Conservation (phyloP, 1,284 basidiomycete species). For the Cerrena zonata region DNA sequence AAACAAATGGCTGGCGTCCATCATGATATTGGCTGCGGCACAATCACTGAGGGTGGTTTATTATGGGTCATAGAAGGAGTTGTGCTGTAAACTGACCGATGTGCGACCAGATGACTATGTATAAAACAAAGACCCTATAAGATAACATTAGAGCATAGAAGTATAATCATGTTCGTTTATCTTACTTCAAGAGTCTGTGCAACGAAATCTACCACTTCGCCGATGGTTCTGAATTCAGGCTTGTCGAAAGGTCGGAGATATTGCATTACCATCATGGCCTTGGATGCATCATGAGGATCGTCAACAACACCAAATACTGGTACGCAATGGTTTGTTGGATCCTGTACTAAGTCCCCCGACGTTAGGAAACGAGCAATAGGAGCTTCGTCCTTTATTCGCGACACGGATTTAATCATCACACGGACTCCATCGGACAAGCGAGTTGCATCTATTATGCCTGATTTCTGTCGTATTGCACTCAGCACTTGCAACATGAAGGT, state of each 20-base stretch:
- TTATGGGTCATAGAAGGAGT: no score
- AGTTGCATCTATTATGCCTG: neutral
- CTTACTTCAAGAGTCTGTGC: conserved; percentile 32
- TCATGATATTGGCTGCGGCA: conserved; percentile 30
- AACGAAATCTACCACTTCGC: conserved; percentile 23
- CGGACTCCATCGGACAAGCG: neutral
- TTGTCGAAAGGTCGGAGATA: conserved; percentile 16
- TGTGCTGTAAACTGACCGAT: conserved; percentile 25
- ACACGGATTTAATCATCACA: neutral
- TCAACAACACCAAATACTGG: conserved; percentile 18
- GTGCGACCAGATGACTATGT: conserved; percentile 34
- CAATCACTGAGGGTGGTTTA: conserved; percentile 28
- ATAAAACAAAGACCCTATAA: conserved; percentile 34
- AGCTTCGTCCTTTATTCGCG: conserved; percentile 15
- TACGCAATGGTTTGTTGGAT: conserved; percentile 20
- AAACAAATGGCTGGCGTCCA: conserved; percentile 28
- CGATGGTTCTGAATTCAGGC: conserved; percentile 20
- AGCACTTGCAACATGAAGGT: neutral
- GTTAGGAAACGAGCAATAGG: neutral
- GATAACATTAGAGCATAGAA: neutral
- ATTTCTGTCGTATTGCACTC: neutral
- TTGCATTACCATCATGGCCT: conserved; percentile 20
- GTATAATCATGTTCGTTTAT: neutral
- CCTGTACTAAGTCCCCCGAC: neutral
- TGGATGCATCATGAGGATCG: conserved; percentile 9